Conservation (phyloP, 345 rosid species). For the Eucalyptus regnans region DNA sequence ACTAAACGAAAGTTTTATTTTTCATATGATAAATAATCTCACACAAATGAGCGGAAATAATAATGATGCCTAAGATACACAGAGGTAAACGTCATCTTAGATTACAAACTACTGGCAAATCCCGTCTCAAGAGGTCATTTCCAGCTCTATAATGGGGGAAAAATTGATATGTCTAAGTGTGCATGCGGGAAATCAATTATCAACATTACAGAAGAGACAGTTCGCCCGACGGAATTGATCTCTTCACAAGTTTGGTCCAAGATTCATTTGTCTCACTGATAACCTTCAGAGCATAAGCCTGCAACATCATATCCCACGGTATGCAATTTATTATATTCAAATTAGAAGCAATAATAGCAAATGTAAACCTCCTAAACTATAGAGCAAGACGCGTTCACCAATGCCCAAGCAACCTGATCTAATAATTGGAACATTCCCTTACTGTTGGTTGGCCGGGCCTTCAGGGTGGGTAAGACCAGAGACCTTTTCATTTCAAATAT, state of each 20-base stretch:
- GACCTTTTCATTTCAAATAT: neutral
- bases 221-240: constrained; percentile 31
- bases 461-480: neutral
- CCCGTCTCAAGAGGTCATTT: neutral
- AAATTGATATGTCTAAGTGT: neutral
- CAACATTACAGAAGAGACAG: constrained; percentile 18
- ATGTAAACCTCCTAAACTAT: neutral
- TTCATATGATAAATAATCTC: neutral
- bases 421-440: neutral
- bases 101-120: neutral
- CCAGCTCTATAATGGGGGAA: neutral
- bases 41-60: neutral
- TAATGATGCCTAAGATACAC: neutral
- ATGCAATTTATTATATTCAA: neutral
- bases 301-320: neutral
- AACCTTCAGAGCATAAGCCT: constrained; percentile 41
- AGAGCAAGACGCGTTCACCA: neutral
- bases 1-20: neutral
- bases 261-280: constrained; percentile 38
- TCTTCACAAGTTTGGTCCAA: constrained; percentile 36
- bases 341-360: neutral
- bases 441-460: neutral
- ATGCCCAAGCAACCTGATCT: neutral
- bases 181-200: neutral
- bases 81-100: neutral